phyloP scores from a whole-genome alignment of 495 filamentous ascomycete genomes.

The Tetracladium setigerum region DNA sequence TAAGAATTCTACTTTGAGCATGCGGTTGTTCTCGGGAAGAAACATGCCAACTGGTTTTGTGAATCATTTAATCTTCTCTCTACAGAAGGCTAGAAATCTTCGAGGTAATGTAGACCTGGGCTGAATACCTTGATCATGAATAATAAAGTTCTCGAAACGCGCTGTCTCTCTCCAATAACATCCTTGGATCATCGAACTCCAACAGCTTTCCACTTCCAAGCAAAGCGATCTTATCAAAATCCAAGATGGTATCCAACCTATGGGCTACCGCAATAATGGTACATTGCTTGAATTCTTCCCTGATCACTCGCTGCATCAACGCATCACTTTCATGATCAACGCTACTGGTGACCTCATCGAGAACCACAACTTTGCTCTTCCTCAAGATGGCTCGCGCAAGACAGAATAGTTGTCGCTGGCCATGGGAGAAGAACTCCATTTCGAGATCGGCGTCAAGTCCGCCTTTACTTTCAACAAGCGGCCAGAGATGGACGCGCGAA shows the following conservation, averaged over 20 bases:
- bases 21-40: too few relatives aligned
- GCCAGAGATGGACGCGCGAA: constrained; percentile 29
- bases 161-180: constrained; percentile 3
- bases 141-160: constrained; percentile 9
- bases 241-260: constrained; percentile 50
- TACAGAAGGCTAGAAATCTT: too few relatives aligned
- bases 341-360: constrained; percentile 43
- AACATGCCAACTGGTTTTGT: too few relatives aligned
- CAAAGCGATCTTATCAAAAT: constrained; percentile 34
- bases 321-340: constrained; percentile 49
- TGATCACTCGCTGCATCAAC: constrained; percentile 51
- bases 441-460: constrained; percentile 34
- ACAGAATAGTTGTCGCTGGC: constrained; percentile 40
- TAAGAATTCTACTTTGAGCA: too few relatives aligned
- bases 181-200: constrained; percentile 9
- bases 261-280: constrained; percentile 60
- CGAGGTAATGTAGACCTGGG: too few relatives aligned
- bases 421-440: constrained; percentile 30
- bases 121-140: too few relatives aligned
- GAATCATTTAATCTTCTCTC: too few relatives aligned
- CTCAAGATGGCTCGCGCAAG: constrained; percentile 34
- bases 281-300: constrained; percentile 45
- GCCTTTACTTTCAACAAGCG: constrained; percentile 29
- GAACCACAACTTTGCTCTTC: constrained; percentile 29
- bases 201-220: constrained; percentile 28